These are phyloP conservation scores for Colletotrichum trifolii DNA, from an alignment of 2,329 filamentous ascomycete genomes.

Conservation along the genomic window DNA sequence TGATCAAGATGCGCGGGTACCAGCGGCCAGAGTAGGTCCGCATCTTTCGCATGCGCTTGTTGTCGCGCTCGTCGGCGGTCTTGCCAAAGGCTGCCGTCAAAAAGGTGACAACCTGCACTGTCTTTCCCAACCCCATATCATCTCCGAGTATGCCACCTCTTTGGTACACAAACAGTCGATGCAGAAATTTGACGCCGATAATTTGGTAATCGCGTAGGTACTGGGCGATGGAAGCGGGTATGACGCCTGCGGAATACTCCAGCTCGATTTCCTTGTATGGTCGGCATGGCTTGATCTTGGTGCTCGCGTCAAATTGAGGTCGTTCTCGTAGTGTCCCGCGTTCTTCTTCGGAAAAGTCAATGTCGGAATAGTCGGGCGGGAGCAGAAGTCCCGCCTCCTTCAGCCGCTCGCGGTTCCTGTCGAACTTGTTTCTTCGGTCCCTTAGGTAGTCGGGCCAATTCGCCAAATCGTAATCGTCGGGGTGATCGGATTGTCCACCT, in stretches of 20 bases:
- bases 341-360: slow-evolving; percentile 79
- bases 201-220: slow-evolving; percentile 94
- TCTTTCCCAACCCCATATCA: slow-evolving; percentile 98
- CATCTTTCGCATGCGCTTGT: slow-evolving; percentile 88
- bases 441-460: slow-evolving; percentile 80
- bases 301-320: slow-evolving; percentile 70
- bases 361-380: slow-evolving; percentile 80
- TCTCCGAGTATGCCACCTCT: slow-evolving; percentile 91
- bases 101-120: slow-evolving; percentile 94
- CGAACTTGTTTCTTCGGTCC: slow-evolving; percentile 75
- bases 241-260: slow-evolving; percentile 79
- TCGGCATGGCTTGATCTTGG: slow-evolving; percentile 71
- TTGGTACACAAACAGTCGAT: slow-evolving; percentile 90
- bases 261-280: slow-evolving; percentile 81
- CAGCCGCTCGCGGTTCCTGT: slow-evolving; percentile 67
- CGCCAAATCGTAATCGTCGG: slow-evolving; percentile 60
- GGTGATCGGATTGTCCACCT: slow-evolving; percentile 48
- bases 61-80: slow-evolving; percentile 86
- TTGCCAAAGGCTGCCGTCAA: slow-evolving; percentile 94
- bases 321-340: slow-evolving; percentile 66
- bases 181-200: slow-evolving; percentile 84
- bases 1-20: slow-evolving; percentile 87
- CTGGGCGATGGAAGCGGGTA: slow-evolving; percentile 90
- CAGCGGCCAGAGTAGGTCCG: slow-evolving; percentile 71
- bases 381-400: slow-evolving; percentile 77